phyloP scores from a whole-genome alignment of 495 filamentous ascomycete genomes.

The Penicillium samsonianum region DNA sequence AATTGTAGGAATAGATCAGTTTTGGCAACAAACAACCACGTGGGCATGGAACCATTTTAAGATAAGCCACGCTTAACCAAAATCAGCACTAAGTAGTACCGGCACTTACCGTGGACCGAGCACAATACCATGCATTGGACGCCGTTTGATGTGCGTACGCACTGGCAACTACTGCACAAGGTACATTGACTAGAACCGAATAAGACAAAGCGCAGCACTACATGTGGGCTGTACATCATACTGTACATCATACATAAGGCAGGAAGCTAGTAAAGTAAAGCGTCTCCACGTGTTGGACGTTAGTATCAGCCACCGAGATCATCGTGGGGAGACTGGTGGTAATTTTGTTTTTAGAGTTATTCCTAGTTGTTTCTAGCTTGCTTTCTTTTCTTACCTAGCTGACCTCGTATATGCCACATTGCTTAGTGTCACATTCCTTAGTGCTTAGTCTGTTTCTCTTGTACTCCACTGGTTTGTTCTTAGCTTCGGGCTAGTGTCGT shows the following conservation, averaged over 20 bases:
- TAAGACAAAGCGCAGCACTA: background rate
- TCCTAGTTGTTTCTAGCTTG: constrained; percentile 6
- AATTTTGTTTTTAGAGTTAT: constrained; percentile 10
- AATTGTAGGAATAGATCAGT: background rate
- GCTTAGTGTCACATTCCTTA: constrained; percentile 6
- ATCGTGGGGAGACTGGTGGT: constrained; percentile 5
- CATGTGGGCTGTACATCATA: background rate
- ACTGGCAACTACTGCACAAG: constrained; percentile 1
- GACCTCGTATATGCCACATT: background rate
- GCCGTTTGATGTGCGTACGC: background rate
- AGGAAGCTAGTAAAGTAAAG: background rate
- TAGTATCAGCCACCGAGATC: constrained; percentile 13
- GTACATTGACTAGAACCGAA: constrained; percentile 9
- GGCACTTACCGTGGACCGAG: background rate
- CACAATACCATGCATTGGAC: background rate
- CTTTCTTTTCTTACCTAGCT: background rate
- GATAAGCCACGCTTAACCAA: background rate
- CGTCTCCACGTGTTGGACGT: constrained; percentile 9
- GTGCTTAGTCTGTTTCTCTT: background rate
- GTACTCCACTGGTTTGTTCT: background rate
- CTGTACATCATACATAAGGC: background rate
- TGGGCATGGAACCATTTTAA: background rate
- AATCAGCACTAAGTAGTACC: constrained; percentile 1
- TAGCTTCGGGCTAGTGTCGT: constrained; percentile 1
- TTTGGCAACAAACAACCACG: background rate